A percentile compares a stretch with the other conserved stretches of the same genome.
phyloP scores from a whole-genome alignment of 1,139 yeast genomes.

The Candida glucosophila region DNA sequence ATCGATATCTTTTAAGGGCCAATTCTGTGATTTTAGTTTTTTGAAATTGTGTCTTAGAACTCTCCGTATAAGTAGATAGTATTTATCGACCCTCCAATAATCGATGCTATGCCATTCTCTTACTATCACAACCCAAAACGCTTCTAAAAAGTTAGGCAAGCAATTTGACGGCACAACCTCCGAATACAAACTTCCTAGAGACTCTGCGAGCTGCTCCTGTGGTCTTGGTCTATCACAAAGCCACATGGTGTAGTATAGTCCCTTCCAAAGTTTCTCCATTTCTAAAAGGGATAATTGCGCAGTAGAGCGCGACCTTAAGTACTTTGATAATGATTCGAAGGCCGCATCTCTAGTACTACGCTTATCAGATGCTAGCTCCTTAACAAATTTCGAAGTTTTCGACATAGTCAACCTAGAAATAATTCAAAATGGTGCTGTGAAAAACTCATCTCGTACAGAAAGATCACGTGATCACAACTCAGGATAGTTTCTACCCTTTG shows the following conservation, averaged over 20 bases:
- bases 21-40: constrained; percentile 43
- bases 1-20: constrained; percentile 45
- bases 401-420: constrained; percentile 17
- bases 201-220: constrained; percentile 75
- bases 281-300: constrained; percentile 34
- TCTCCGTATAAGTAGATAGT: constrained; percentile 70
- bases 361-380: constrained; percentile 78
- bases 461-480: too few species aligned
- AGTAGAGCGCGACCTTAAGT: constrained; percentile 35
- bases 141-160: constrained; percentile 48
- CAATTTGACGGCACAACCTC: constrained; percentile 33
- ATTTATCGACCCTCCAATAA: constrained; percentile 83
- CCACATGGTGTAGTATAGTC: constrained; percentile 92
- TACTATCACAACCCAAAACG: constrained; percentile 76
- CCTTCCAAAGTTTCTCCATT: constrained; percentile 85
- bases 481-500: too few species aligned
- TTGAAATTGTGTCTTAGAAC: constrained; percentile 59
- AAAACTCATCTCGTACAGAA: too few species aligned
- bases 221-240: constrained; percentile 88
- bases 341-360: constrained; percentile 72
- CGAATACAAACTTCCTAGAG: constrained; percentile 56
- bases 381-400: constrained; percentile 45
- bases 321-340: constrained; percentile 54
- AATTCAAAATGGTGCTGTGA: too few species aligned
- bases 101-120: constrained; percentile 84